Evolutionary conservation across 805 yeast species (phyloP).

Genomic region (Ogataea glucozyma): DNA sequence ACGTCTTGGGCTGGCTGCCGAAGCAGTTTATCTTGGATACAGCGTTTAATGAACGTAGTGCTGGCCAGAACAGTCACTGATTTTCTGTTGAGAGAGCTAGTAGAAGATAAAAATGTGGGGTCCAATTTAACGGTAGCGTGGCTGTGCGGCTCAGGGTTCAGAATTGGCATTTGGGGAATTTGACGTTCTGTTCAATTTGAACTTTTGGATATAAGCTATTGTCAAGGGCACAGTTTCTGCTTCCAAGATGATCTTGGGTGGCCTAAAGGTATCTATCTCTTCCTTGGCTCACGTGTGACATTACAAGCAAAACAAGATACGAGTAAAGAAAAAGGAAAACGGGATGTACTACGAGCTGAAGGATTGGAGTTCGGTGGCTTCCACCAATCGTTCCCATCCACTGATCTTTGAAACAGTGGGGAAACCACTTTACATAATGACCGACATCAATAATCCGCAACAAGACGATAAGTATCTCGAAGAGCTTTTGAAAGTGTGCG

Average conservation of each 20-base stretch:
- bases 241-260: too few relatives aligned
- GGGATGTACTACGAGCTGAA: constrained; percentile 23
- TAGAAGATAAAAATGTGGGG: neutral
- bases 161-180: neutral
- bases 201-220: neutral
- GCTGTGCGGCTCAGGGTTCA: constrained; percentile 9
- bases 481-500: constrained; percentile 24
- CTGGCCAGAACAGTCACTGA: neutral
- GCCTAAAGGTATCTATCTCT: too few relatives aligned
- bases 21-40: neutral
- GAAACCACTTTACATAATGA: constrained; percentile 20
- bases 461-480: constrained; percentile 27
- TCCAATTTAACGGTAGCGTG: neutral
- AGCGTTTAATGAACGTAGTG: neutral
- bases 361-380: constrained; percentile 25
- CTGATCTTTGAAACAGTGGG: constrained; percentile 25
- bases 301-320: too few relatives aligned
- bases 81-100: neutral
- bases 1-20: constrained; percentile 4
- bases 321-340: neutral
- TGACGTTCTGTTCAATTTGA: constrained; percentile 10
- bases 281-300: too few relatives aligned
- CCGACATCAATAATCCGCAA: constrained; percentile 15
- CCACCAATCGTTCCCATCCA: constrained; percentile 27
- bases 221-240: too few relatives aligned